Evolutionary conservation across 1,284 basidiomycete species (phyloP).

Genomic region (Cryptococcus depauperatus): DNA sequence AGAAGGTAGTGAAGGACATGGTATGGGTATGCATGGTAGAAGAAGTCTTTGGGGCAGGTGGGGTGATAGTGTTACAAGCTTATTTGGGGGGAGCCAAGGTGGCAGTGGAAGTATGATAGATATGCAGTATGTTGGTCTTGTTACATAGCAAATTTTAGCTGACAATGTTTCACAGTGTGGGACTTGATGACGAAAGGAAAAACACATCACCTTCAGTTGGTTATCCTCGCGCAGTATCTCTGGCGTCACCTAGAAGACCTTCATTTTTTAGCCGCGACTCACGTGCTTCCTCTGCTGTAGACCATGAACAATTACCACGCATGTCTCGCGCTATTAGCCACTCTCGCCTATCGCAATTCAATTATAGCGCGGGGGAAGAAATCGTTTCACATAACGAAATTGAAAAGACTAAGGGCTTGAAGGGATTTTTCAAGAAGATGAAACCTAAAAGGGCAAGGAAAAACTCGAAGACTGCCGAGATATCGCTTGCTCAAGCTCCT

Average conservation of each 20-base stretch:
- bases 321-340: slow-evolving; percentile 21
- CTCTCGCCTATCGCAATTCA: slow-evolving; percentile 30
- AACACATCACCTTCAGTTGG: slow-evolving; percentile 25
- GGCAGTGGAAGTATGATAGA: slow-evolving; percentile 79
- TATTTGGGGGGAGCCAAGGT: slow-evolving; percentile 72
- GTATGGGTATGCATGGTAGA: slow-evolving; percentile 5
- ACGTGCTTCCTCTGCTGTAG: slow-evolving; percentile 19
- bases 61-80: slow-evolving; percentile 63
- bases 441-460: slow-evolving; percentile 17
- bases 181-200: slow-evolving; percentile 40
- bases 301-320: slow-evolving; percentile 8
- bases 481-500: slow-evolving; percentile 70
- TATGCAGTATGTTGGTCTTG: slow-evolving; percentile 67
- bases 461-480: slow-evolving; percentile 22
- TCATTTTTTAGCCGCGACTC: slow-evolving; percentile 32
- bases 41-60: slow-evolving; percentile 52
- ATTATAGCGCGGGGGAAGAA: slow-evolving; percentile 15
- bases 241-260: slow-evolving; percentile 37
- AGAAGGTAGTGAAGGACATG: slow-evolving; percentile 23
- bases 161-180: slow-evolving; percentile 25
- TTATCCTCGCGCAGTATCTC: slow-evolving; percentile 34
- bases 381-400: slow-evolving; percentile 44
- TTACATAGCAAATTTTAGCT: neutral
- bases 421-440: slow-evolving; percentile 74
- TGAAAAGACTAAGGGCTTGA: slow-evolving; percentile 67